Evolutionary conservation across 805 yeast species (phyloP), one percentile per base, ranked within the genome.

Genomic region (Blastobotrys americana): DNA sequence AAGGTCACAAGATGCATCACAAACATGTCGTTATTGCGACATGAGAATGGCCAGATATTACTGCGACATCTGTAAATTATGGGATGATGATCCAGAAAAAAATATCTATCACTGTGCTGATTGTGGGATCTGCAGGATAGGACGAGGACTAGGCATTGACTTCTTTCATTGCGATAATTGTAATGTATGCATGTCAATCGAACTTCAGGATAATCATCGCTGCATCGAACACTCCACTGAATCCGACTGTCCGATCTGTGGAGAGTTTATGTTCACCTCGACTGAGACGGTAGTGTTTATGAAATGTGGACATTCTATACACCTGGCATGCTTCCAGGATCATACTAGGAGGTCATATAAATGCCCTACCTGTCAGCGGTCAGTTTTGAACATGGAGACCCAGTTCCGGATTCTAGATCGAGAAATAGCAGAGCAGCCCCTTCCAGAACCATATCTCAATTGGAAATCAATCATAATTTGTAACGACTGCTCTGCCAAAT

Each of bases 241-340:
- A 60, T 83, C 95, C 39, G 80, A 88, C 59, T 89, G 97, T 62
- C 95, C 96, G 1, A 86, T 89, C 31, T 89, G 97, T 65, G 85
- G 84, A 46, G 97, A 88, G 55, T 88, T 80, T 61, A 77, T 89
- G 77, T 89, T 89, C 61, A 83, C 87, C 13, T 81, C 93, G 3
- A 78, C 83, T 4, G 73, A 71, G 58, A 81, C 87, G 8, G 95
- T 88, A 36, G 95, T 87, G 17, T 88, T 89, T 61, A 87, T 89
- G 96, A 69, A 72, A 3, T 89, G 97, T 65, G 96, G 97, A 2
- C 97, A 89, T 64, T 85, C 95, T 33, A 89, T 89, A 47, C 97
- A 89, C 65, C 86, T 87, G 60, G 57, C 63, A 21, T 89, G 97
- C 62, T 88, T 79, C 61, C 81, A 81, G 49, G 90, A 85, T 52